Percentiles rank a stretch among this genome's conserved stretches.
Conservation (phyloP, 352 stramenopile species). For the Pythium dissotocum region DNA sequence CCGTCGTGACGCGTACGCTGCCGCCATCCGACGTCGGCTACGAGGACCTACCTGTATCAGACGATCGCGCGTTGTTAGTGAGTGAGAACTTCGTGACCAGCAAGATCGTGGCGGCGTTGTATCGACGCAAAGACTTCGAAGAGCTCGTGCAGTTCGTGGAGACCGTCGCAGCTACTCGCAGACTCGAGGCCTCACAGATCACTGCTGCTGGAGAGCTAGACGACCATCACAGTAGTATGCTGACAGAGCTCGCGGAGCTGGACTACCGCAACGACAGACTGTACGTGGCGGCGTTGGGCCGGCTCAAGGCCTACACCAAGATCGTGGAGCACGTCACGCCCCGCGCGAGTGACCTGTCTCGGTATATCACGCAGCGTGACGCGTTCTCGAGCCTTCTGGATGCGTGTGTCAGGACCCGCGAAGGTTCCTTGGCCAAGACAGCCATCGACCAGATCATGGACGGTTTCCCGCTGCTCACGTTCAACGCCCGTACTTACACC, state of each 20-base stretch:
- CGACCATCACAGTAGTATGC: neutral
- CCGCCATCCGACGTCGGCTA: neutral
- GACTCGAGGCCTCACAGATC: neutral
- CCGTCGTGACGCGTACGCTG: conserved; percentile 2
- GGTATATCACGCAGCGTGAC: conserved; percentile 12
- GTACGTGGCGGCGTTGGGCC: conserved; percentile 17
- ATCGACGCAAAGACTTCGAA: neutral
- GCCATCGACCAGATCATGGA: conserved; percentile 12
- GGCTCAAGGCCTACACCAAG: neutral
- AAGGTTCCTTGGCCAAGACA: neutral
- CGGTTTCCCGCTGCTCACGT: neutral
- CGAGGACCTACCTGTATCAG: neutral
- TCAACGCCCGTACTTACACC: conserved; percentile 7
- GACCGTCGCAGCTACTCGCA: neutral
- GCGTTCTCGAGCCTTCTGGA: conserved; percentile 4
- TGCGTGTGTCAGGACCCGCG: conserved; percentile 11
- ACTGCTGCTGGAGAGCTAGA: too few species aligned
- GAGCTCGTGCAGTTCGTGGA: conserved; percentile 12
- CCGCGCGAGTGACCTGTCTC: neutral
- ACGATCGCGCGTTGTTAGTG: conserved; percentile 4
- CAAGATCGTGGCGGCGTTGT: conserved; percentile 5
- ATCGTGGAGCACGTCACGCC: conserved; percentile 7
- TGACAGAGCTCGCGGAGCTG: conserved; percentile 6
- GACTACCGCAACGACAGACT: conserved; percentile 3
- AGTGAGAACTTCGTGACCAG: conserved; percentile 10